phyloP scores from a whole-genome alignment of 2,329 filamentous ascomycete species.

The Eutypella sp. region DNA sequence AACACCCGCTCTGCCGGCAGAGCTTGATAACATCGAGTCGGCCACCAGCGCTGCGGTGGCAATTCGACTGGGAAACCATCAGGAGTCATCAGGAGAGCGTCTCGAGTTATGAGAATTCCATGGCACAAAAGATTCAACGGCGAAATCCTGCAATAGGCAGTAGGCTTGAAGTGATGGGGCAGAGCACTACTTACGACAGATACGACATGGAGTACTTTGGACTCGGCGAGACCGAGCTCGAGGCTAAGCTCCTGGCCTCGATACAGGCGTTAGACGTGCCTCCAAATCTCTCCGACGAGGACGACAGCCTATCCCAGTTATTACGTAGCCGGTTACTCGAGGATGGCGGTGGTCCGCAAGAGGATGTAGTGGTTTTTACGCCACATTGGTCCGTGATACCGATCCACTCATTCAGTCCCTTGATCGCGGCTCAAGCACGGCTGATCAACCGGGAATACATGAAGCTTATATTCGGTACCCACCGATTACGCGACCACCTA shows the following conservation, averaged over 20 bases:
- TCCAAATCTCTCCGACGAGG: slow-evolving; percentile 12
- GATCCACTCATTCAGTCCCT: slow-evolving; percentile 68
- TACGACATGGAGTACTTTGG: slow-evolving; percentile 44
- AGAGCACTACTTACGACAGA: slow-evolving; percentile 5
- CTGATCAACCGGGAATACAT: slow-evolving; percentile 75
- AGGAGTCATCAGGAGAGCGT: slow-evolving; percentile 58
- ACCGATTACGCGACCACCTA: slow-evolving; percentile 68
- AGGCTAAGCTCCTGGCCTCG: slow-evolving; percentile 44
- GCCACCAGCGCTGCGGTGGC: slow-evolving; percentile 60
- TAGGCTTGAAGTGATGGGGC: neutral
- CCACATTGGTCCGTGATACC: slow-evolving; percentile 58
- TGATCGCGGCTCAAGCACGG: slow-evolving; percentile 68
- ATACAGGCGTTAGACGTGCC: slow-evolving; percentile 41
- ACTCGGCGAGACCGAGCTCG: slow-evolving; percentile 40
- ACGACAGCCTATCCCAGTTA: slow-evolving; percentile 35
- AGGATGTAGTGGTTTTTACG: slow-evolving; percentile 28
- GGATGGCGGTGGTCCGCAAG: slow-evolving; percentile 9
- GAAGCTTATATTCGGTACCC: slow-evolving; percentile 66
- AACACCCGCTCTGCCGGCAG: slow-evolving; percentile 61
- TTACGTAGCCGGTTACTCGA: slow-evolving; percentile 36
- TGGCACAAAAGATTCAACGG: slow-evolving; percentile 21
- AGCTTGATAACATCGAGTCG: slow-evolving; percentile 39
- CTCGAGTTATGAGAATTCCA: slow-evolving; percentile 42
- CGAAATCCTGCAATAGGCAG: neutral
- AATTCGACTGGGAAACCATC: slow-evolving; percentile 68